Conservation (phyloP, 1,284 basidiomycete species). For the Lentinula novae-zelandiae region DNA sequence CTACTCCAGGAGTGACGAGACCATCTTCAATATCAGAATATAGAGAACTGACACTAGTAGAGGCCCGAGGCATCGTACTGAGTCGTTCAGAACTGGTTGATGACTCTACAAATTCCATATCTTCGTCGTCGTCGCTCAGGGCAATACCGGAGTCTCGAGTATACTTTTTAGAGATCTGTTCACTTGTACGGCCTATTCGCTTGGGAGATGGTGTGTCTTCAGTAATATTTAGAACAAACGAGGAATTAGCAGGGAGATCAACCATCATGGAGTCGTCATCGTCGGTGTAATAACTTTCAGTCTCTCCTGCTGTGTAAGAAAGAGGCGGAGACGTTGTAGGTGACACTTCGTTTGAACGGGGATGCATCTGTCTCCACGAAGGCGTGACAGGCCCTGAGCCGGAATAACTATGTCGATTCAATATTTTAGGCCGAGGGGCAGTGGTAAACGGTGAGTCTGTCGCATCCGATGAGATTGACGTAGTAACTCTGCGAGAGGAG, state of each 20-base stretch:
- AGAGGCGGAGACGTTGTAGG: slow-evolving; percentile 45
- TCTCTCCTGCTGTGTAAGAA: slow-evolving; percentile 19
- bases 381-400: slow-evolving; percentile 29
- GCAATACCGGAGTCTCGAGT: slow-evolving; percentile 65
- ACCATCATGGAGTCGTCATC: slow-evolving; percentile 56
- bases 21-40: slow-evolving; percentile 56
- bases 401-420: slow-evolving; percentile 62
- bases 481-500: slow-evolving; percentile 21
- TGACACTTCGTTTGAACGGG: slow-evolving; percentile 34
- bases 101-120: slow-evolving; percentile 23
- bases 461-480: slow-evolving; percentile 23
- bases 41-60: slow-evolving; percentile 57
- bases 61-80: slow-evolving; percentile 47
- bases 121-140: slow-evolving; percentile 58
- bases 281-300: slow-evolving; percentile 26
- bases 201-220: slow-evolving; percentile 50
- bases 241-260: slow-evolving; percentile 43
- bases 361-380: slow-evolving; percentile 44
- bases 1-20: slow-evolving; percentile 63
- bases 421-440: slow-evolving; percentile 25
- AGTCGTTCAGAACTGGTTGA: slow-evolving; percentile 28
- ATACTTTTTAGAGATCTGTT: slow-evolving; percentile 60
- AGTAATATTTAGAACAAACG: slow-evolving; percentile 55
- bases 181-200: slow-evolving; percentile 18
- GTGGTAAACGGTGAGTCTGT: slow-evolving; percentile 17